Conservation (phyloP, 2,329 filamentous ascomycete species). For the Penicillium sp. region DNA sequence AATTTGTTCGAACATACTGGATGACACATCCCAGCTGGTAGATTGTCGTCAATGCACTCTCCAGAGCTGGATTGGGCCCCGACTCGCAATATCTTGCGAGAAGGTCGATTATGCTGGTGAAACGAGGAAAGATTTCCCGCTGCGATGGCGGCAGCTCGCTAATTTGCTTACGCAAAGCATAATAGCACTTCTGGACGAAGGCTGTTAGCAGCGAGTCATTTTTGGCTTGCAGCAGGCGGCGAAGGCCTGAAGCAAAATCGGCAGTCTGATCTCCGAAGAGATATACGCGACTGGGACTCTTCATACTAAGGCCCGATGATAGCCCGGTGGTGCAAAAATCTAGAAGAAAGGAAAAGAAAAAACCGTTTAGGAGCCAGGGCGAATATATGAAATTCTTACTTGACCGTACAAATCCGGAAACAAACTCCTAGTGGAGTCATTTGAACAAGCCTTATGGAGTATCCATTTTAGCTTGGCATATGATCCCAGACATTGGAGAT, state of each 20-base stretch:
- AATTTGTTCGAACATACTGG: too few relatives aligned
- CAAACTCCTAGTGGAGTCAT: constrained; percentile 8
- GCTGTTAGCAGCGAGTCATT: constrained; percentile 39
- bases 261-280: constrained; percentile 46
- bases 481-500: background rate
- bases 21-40: constrained; percentile 43
- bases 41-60: constrained; percentile 42
- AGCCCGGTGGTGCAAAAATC: constrained; percentile 8
- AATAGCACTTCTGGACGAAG: constrained; percentile 41
- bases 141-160: constrained; percentile 31
- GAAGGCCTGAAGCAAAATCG: constrained; percentile 40
- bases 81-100: constrained; percentile 31
- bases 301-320: constrained; percentile 23
- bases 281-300: constrained; percentile 33
- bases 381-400: constrained; percentile 11
- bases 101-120: constrained; percentile 38
- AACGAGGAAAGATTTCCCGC: constrained; percentile 35
- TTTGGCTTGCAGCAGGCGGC: constrained; percentile 38
- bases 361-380: background rate
- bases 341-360: constrained; percentile 6
- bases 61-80: constrained; percentile 36
- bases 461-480: constrained; percentile 4
- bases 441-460: constrained; percentile 4
- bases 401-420: constrained; percentile 13
- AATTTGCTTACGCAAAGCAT: constrained; percentile 41